These are phyloP conservation scores for Beta vulgaris DNA, from an alignment of 148 eudicot species.

Conservation along the genomic window DNA sequence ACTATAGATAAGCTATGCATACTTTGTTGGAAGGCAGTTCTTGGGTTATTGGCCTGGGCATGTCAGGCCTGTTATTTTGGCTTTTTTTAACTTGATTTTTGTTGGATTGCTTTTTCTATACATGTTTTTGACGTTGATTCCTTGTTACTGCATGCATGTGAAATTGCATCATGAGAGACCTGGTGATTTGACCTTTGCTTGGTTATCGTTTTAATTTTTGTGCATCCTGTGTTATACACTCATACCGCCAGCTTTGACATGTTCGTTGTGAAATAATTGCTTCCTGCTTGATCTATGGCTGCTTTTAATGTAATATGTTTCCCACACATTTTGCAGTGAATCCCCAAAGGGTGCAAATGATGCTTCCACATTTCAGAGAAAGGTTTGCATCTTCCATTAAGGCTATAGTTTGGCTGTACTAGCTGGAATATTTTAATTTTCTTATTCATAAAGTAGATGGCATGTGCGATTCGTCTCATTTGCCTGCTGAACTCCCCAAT, in stretches of 20 bases:
- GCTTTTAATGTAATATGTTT: not conserved
- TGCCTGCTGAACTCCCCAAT: not conserved
- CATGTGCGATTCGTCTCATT: not conserved
- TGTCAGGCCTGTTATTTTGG: not conserved
- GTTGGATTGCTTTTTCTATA: not conserved
- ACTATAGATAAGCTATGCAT: not conserved
- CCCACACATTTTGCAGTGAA: conserved; percentile 57
- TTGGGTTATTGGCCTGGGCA: not conserved
- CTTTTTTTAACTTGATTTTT: not conserved
- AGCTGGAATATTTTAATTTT: too few relatives aligned
- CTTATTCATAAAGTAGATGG: not conserved
- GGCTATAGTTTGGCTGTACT: not conserved
- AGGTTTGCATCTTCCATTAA: conserved; percentile 52
- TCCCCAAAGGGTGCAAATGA: conserved; percentile 97
- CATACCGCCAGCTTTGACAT: not conserved
- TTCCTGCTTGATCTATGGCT: not conserved
- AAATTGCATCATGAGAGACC: not conserved
- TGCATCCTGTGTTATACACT: too few relatives aligned
- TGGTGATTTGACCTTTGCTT: not conserved
- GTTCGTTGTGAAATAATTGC: not conserved
- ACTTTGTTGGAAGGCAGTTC: not conserved
- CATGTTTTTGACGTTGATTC: not conserved
- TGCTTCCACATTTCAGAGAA: conserved; percentile 94
- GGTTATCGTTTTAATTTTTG: not conserved
- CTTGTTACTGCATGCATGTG: not conserved